Base-by-base conservation (phyloP, 805 yeast species). In the Ogataea dorogensis region DNA sequence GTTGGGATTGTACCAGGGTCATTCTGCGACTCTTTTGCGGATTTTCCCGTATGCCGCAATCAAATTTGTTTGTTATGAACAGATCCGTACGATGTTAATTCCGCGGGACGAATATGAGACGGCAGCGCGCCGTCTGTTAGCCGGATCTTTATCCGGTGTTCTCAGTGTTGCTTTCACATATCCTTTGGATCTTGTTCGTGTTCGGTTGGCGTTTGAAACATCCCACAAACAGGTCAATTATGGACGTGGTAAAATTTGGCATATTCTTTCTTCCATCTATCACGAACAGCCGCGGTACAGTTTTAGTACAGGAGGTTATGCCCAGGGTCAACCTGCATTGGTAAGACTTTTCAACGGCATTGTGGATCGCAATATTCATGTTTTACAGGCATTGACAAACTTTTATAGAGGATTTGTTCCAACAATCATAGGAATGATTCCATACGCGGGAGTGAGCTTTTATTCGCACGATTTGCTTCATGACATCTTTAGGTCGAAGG, bases 31-130 rank as follows among this genome's bases (percentile, higher is more conserved):
- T 0, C 65, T 93, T 33, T 60, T 89, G 27, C 71, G 98, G 44
- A 86, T 93, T 3, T 91, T 93, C 59, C 98, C 98, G 1, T 93
- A 93, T 59, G 97, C 98, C 4, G 96, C 96, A 8, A 85, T 93
- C 53, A 93, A 93, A 59, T 93, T 91, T 60, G 96, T 93, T 11
- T 89, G 95, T 7, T 93, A 93, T 61, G 98, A 93, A 63, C 98
- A 93, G 60, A 77, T 89, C 31, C 65, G 98, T 43, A 70, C 85
- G 9, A 37, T 84, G 2, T 61, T 93, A 42, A 93, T 93, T 33
- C 96, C 96, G 3, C 67, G 72, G 33, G 81, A 77, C 39, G 65
- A 65, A 9, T 74, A 77, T 52, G 98, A 93, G 58, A 86, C 95
- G 1, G 87, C 85, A 3, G 64, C 72, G 22, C 74, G 98, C 51